Conservation (phyloP, 805 yeast genomes). For the Phaffomyces opuntiae region DNA sequence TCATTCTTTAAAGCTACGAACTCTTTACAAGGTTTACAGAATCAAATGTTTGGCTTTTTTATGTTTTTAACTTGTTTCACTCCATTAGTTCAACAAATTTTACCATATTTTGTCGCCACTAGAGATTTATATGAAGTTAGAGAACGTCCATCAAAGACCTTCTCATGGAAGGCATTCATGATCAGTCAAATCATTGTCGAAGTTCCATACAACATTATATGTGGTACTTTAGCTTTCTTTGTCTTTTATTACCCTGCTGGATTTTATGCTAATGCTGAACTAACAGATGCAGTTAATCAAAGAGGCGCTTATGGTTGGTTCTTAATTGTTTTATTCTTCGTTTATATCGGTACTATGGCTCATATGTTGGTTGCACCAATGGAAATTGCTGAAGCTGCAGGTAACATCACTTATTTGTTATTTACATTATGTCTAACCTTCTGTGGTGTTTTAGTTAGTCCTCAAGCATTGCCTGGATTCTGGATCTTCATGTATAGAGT, state of each 20-base stretch:
- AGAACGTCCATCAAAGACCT: conserved; percentile 67
- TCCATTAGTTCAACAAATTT: conserved; percentile 53
- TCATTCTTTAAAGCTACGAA: conserved; percentile 63
- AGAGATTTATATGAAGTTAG: conserved; percentile 65
- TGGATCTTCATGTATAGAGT: conserved; percentile 73
- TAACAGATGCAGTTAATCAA: conserved; percentile 40
- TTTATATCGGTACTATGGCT: conserved; percentile 50
- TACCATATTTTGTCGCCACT: conserved; percentile 54
- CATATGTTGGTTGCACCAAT: conserved; percentile 51
- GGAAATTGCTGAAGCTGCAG: conserved; percentile 55
- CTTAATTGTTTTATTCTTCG: conserved; percentile 42
- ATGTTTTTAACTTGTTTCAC: conserved; percentile 54
- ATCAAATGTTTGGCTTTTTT: conserved; percentile 72
- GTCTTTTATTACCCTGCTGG: conserved; percentile 71
- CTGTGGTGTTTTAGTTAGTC: conserved; percentile 67
- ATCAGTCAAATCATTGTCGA: conserved; percentile 57
- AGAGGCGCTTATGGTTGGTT: conserved; percentile 43
- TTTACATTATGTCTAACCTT: conserved; percentile 57
- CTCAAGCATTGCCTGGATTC: conserved; percentile 53
- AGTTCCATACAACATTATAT: conserved; percentile 52
- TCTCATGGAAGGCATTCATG: conserved; percentile 58
- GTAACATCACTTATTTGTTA: conserved; percentile 46
- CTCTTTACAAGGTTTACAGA: conserved; percentile 65
- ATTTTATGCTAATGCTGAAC: conserved; percentile 55
- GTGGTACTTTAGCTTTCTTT: conserved; percentile 58